Evolutionary conservation across 1,284 basidiomycete species (phyloP), one percentile per base, ranked within the genome.

Genomic region (Ustilago hordei): DNA sequence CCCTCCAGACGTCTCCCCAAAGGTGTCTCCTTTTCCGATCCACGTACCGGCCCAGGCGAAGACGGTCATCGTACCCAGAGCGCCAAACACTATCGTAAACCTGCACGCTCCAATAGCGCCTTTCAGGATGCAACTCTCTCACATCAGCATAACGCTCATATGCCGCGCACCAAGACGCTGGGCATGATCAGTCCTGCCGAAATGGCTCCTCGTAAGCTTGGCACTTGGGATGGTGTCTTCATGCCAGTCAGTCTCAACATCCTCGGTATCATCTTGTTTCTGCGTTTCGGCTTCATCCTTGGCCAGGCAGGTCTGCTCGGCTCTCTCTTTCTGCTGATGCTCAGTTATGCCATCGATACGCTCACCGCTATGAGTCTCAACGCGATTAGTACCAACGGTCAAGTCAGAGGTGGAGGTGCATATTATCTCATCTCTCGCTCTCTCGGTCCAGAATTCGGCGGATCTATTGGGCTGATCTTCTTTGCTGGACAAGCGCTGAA

Each of bases 241-340:
- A 80, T 85, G 75, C 84, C 84, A 13, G 83, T 85, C 71, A 82
- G 81, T 64, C 80, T 85, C 50, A 85, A 85, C 71, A 84, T 85
- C 54, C 68, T 85, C 35, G 84, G 84, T 45, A 84, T 85, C 69
- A 85, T 85, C 43, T 73, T 85, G 63, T 85, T 85, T 55, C 64
- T 85, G 39, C 82, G 84, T 53, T 85, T 85, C 61, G 84, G 84
- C 28, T 85, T 85, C 63, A 80, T 85, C 54, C 68, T 85, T 3
- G 84, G 84, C 4, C 84, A 85, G 64, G 82, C 81, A 2, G 84
- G 84, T 17, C 65, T 85, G 52, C 63, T 85, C 1, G 84, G 84
- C 35, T 60, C 84, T 4, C 63, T 85, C 47, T 69, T 82, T 13
- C 75, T 85, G 15, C 71, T 85, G 17, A 31, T 80, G 7, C 32